A percentile compares a stretch with the other conserved stretches of the same genome.
Evolutionary conservation across 2,329 filamentous ascomycete genomes (phyloP).

Genomic region (Furcasterigmium sp.): DNA sequence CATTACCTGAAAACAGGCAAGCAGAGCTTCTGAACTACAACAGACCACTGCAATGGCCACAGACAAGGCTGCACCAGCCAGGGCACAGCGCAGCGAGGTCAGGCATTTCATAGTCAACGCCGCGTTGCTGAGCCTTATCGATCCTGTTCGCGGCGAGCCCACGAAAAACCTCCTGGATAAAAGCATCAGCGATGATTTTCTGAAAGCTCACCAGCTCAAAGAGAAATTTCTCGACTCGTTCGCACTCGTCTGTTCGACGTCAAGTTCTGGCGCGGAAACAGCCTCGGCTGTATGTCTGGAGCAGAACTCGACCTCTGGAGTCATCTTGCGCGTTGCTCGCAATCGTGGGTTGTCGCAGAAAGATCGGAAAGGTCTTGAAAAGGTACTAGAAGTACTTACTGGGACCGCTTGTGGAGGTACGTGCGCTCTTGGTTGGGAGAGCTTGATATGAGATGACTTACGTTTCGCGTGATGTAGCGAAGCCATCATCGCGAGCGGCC

Average conservation of each 20-base stretch:
- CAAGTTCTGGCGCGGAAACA: constrained; percentile 13
- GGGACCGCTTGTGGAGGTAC: background rate
- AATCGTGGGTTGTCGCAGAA: constrained; percentile 19
- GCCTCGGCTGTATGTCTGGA: constrained; percentile 25
- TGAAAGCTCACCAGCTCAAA: constrained; percentile 11
- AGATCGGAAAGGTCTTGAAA: constrained; percentile 8
- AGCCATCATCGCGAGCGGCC: background rate
- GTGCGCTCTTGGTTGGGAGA: background rate
- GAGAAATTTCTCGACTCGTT: constrained; percentile 26
- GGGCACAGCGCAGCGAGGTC: too few relatives aligned
- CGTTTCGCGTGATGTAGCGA: background rate
- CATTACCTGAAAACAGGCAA: too few relatives aligned
- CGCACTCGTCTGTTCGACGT: constrained; percentile 22
- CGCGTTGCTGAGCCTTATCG: too few relatives aligned
- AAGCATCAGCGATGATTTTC: constrained; percentile 13
- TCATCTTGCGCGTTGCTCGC: constrained; percentile 20
- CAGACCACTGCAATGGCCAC: too few relatives aligned
- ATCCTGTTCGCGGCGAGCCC: constrained; percentile 19
- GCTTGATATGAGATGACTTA: background rate
- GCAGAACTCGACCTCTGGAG: constrained; percentile 13
- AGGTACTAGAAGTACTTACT: background rate
- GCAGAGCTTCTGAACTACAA: too few relatives aligned
- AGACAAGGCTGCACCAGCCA: too few relatives aligned
- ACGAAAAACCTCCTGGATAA: constrained; percentile 10
- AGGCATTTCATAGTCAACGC: too few relatives aligned